Evolutionary conservation across 2,329 filamentous ascomycete species (phyloP).

Genomic region (Juglanconis juglandina): DNA sequence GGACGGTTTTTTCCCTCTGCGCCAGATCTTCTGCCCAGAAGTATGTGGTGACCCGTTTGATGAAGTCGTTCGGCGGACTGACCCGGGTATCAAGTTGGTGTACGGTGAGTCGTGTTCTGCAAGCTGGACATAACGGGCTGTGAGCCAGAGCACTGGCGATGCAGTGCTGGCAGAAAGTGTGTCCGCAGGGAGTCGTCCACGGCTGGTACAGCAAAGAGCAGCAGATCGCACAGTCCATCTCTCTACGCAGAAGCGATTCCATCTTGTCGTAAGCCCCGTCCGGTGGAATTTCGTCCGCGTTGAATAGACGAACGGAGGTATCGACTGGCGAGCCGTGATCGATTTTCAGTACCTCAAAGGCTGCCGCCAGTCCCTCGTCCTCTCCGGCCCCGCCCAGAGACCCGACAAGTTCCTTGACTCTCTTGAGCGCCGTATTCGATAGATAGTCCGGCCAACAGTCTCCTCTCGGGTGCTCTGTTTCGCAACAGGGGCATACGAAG

Average conservation of each 20-base stretch:
- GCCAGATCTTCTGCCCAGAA: conserved; percentile 68
- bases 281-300: conserved; percentile 26
- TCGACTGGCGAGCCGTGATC: conserved; percentile 52
- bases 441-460: conserved; percentile 78
- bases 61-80: conserved; percentile 56
- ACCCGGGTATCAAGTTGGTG: conserved; percentile 39
- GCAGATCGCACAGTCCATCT: conserved; percentile 87
- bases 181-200: conserved; percentile 79
- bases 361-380: conserved; percentile 61
- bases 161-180: conserved; percentile 83
- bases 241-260: conserved; percentile 59
- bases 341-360: conserved; percentile 62
- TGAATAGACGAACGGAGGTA: conserved; percentile 37
- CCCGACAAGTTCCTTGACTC: conserved; percentile 44
- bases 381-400: conserved; percentile 37
- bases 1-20: conserved; percentile 52
- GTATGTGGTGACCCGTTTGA: conserved; percentile 60
- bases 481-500: conserved; percentile 73
- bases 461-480: conserved; percentile 67
- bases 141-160: conserved; percentile 64
- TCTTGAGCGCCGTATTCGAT: conserved; percentile 66
- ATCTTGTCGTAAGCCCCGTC: conserved; percentile 51
- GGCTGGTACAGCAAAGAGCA: conserved; percentile 79
- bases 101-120: conserved; percentile 61
- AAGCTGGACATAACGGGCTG: conserved; percentile 74